Percentiles rank a stretch among this genome's conserved stretches.
Conservation (phyloP, 2,329 filamentous ascomycete species). For the Fusarium sp. region DNA sequence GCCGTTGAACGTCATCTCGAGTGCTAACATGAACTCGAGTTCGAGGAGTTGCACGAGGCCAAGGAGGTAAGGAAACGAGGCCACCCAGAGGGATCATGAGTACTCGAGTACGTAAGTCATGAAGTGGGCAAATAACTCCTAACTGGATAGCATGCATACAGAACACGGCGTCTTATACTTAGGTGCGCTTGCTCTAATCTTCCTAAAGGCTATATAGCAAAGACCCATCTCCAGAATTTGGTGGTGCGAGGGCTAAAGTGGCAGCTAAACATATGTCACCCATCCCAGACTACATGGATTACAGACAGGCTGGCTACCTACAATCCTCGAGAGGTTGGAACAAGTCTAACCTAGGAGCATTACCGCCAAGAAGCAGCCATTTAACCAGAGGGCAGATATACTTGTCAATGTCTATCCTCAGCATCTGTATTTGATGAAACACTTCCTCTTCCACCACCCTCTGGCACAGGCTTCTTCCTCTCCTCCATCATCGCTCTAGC, state of each 20-base stretch:
- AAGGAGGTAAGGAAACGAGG: background rate
- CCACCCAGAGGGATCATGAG: background rate
- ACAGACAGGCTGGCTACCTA: background rate
- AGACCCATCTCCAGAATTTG: background rate
- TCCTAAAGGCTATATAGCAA: background rate
- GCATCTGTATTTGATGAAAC: background rate
- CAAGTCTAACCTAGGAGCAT: background rate
- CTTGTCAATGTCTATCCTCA: background rate
- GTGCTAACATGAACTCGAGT: background rate
- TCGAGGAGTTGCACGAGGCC: background rate
- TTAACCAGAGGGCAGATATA: background rate
- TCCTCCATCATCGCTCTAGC: constrained; percentile 28
- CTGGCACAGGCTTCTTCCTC: constrained; percentile 21
- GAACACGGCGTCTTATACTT: too few relatives aligned
- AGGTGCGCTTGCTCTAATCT: background rate
- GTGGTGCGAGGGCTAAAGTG: background rate
- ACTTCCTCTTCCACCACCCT: constrained; percentile 21
- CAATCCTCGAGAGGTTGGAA: background rate
- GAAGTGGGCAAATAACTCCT: too few relatives aligned
- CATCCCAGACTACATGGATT: background rate
- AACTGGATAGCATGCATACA: too few relatives aligned
- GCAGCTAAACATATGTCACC: background rate
- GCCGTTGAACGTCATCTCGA: background rate
- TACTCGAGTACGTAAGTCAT: background rate
- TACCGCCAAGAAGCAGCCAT: background rate